These are phyloP conservation scores for Cephaloascus albidus DNA, from an alignment of 805 yeast species.

Conservation along the genomic window DNA sequence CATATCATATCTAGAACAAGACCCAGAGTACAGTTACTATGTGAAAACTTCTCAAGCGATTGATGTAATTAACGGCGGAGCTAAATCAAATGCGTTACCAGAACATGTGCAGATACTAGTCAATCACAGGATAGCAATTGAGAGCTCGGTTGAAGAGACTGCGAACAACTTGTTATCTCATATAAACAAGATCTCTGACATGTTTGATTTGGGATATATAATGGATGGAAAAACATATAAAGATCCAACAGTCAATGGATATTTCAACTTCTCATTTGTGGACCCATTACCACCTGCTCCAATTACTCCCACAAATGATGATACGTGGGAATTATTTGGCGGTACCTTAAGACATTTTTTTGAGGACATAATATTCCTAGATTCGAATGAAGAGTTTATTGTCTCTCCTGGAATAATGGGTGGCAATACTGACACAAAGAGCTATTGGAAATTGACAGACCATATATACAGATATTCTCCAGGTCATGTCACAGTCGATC, in stretches of 20 bases:
- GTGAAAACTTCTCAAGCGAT: slow-evolving; percentile 39
- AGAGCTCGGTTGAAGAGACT: slow-evolving; percentile 23
- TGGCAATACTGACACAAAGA: slow-evolving; percentile 32
- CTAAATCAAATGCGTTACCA: slow-evolving; percentile 41
- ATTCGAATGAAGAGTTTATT: slow-evolving; percentile 13
- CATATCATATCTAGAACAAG: slow-evolving; percentile 18
- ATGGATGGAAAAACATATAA: slow-evolving; percentile 15
- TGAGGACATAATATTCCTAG: slow-evolving; percentile 21
- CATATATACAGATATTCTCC: slow-evolving; percentile 27
- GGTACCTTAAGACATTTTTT: slow-evolving; percentile 27
- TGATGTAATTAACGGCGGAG: slow-evolving; percentile 38
- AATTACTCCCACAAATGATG: slow-evolving; percentile 21
- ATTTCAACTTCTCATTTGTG: slow-evolving; percentile 15
- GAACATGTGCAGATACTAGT: slow-evolving; percentile 33
- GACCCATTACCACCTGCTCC: slow-evolving; percentile 27
- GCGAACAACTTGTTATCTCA: slow-evolving; percentile 20
- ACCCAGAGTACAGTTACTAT: slow-evolving; percentile 19
- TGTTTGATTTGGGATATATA: slow-evolving; percentile 25
- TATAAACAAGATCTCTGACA: slow-evolving; percentile 20
- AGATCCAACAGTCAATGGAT: slow-evolving; percentile 17
- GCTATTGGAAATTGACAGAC: slow-evolving; percentile 28
- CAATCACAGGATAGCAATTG: slow-evolving; percentile 38
- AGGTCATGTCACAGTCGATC: slow-evolving; percentile 10
- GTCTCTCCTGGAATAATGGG: slow-evolving; percentile 24
- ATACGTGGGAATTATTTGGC: slow-evolving; percentile 23